Base-by-base conservation (phyloP, 1,284 basidiomycete species). In the Ganoderma multipileum region DNA sequence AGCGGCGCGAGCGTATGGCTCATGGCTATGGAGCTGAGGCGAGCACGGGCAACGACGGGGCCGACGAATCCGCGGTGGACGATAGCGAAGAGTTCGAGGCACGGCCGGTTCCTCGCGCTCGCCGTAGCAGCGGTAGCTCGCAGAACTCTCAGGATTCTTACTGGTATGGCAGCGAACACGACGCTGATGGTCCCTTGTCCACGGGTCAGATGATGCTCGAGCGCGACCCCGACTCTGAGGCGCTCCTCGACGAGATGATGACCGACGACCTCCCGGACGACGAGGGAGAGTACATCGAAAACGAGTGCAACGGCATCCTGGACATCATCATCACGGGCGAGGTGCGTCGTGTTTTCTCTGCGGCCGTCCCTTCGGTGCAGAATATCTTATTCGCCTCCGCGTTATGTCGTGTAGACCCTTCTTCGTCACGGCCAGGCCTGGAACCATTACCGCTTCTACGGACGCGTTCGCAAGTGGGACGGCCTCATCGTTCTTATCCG, bases 401-500 rank as follows among this genome's bases (percentile, higher is more conserved):
- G 12, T 14, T 26, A 26, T 50, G 26, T 16, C 16, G 47, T 50
- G 64, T 57, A 59, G 62, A 67, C 65, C 30, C 87, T 91, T 68
- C 67, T 76, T 14, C 79, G 80, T 9, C 89, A 91, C 71, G 85
- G 84, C 2, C 79, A 83, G 61, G 90, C 90, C 16, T 91, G 89
- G 87, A 83, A 87, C 68, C 79, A 83, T 67, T 91, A 85, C 76
- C 82, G 78, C 20, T 89, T 87, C 75, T 87, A 89, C 71, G 91
- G 91, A 5, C 87, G 91, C 36, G 82, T 93, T 20, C 85, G 91
- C 42, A 75, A 81, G 50, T 91, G 88, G 85, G 91, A 92, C 76
- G 91, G 91, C 16, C 81, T 93, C 65, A 82, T 93, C 50, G 89
- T 87, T 8, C 81, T 92, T 50, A 77, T 92, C 65, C 83, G 91